Evolutionary conservation across 163 green algal genomes (phyloP).

Genomic region (Botryococcus braunii): DNA sequence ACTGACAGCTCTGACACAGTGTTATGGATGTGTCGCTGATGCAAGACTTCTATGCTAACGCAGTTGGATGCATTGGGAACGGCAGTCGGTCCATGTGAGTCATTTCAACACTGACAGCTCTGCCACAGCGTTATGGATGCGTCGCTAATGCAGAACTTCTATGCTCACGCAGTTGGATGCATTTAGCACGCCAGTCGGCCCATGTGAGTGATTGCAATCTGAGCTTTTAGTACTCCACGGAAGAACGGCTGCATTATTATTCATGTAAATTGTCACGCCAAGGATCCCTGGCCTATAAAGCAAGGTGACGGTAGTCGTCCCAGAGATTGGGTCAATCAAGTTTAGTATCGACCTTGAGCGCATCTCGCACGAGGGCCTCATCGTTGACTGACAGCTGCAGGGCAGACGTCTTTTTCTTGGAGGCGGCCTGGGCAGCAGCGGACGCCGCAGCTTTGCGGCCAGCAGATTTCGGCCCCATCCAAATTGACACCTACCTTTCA

Average conservation of each 20-base stretch:
- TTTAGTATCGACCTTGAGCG: slow-evolving; percentile 26
- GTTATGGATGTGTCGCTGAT: not conserved
- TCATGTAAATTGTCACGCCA: not conserved
- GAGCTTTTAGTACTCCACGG: not conserved
- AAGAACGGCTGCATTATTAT: not conserved
- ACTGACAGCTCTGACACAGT: not conserved
- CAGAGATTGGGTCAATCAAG: too few species aligned
- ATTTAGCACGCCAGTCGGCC: not conserved
- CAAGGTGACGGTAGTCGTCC: not conserved
- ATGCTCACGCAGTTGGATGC: not conserved
- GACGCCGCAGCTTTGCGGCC: slow-evolving; percentile 11
- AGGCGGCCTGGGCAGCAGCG: slow-evolving; percentile 27
- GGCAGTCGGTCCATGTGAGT: too few species aligned
- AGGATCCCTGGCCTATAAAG: not conserved
- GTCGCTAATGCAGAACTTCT: not conserved
- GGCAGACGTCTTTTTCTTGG: slow-evolving; percentile 22
- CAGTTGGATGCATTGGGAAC: not conserved
- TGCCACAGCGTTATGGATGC: not conserved
- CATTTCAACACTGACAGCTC: not conserved
- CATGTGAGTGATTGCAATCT: not conserved
- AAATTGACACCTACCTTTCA: too few species aligned
- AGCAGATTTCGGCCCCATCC: too few species aligned
- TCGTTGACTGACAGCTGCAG: slow-evolving; percentile 19
- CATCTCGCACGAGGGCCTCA: slow-evolving; percentile 21
- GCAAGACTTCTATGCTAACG: not conserved